Base-by-base conservation (phyloP, 768 basidiomycete species). In the Exidia glandulosa region DNA sequence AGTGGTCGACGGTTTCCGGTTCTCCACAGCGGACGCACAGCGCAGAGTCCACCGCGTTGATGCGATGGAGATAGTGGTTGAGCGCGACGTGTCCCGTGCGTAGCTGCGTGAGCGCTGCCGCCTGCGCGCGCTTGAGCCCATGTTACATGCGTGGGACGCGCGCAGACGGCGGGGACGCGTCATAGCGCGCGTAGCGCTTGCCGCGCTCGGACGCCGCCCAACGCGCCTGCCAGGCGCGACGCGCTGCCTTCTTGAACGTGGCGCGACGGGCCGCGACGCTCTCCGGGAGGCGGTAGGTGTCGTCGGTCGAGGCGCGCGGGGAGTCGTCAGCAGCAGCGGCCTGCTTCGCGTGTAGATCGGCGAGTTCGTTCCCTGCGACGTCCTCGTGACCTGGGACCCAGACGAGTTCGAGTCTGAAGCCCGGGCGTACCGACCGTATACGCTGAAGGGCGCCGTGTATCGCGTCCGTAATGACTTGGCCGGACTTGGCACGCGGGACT, bases 1-100 rank as follows among this genome's bases (percentile, higher is more conserved):
- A 64, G 48, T 64, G 63, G 10, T 45, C 55, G 2, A 61, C 59
- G n/a, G 63, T 57, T n/a, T 64, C 63, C 27, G 25, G 29, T 3
- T 31, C 27, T 6, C 36, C 27, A 45, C 63, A 64, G 27, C n/a
- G 3, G 5, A 29, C 9, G 63, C 63, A 64, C 5, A 23, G 6
- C 3, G 59, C 57, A 1, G 63, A 56, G 2, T 61, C 47, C 23
- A 47, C 41, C 14, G n/a, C 57, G 2, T 37, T 48, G 25, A 60
- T 33, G 3, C 63, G 25, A 30, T 50, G 32, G 14, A 64, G 63
- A 32, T 61, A 64, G 16, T 34, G 25, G 16, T 56, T 56, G 4
- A 64, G 63, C 6, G 55, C 55, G 2, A 61, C 54, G 50, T 64
- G 63, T 2, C 60, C 63, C 6, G 60, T 34, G 3, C 60, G 55